Conservation (phyloP, 345 rosid genomes). For the Arabis alpina region DNA sequence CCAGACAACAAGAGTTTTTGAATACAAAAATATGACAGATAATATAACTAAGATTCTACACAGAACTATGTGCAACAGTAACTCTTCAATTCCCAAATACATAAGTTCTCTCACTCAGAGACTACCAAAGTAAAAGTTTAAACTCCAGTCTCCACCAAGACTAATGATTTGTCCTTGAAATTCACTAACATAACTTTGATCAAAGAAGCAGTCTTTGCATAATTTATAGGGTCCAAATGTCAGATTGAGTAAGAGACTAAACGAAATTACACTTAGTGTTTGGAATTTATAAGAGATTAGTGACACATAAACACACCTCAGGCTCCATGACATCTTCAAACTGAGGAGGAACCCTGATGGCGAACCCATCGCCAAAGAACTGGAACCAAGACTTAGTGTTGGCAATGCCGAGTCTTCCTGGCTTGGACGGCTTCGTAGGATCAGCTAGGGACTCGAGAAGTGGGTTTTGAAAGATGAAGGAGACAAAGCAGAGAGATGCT, state of each 20-base stretch:
- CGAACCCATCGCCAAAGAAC: conserved; percentile 81
- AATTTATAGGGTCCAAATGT: not conserved
- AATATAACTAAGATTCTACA: not conserved
- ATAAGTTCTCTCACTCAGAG: not conserved
- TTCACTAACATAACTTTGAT: not conserved
- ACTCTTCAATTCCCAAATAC: not conserved
- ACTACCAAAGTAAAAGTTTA: not conserved
- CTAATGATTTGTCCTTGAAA: not conserved
- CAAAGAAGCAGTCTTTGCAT: not conserved
- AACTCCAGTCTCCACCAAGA: not conserved
- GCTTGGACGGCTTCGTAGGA: conserved; percentile 51
- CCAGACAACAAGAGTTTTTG: not conserved
- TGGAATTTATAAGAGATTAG: not conserved
- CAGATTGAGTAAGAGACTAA: conserved; percentile 6
- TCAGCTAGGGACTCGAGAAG: conserved; percentile 58
- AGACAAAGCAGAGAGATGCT: conserved; percentile 48
- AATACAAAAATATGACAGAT: not conserved
- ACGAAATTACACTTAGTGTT: not conserved
- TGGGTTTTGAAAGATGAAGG: conserved; percentile 52
- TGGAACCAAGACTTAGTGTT: conserved; percentile 88
- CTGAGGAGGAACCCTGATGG: conserved; percentile 87
- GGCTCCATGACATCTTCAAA: conserved; percentile 88
- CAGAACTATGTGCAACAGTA: too few species aligned
- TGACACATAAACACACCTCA: conserved; percentile 53
- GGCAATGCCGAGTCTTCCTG: conserved; percentile 58